Base-by-base conservation (phyloP, 1,139 yeast genomes). In the Taphrina betulina region DNA sequence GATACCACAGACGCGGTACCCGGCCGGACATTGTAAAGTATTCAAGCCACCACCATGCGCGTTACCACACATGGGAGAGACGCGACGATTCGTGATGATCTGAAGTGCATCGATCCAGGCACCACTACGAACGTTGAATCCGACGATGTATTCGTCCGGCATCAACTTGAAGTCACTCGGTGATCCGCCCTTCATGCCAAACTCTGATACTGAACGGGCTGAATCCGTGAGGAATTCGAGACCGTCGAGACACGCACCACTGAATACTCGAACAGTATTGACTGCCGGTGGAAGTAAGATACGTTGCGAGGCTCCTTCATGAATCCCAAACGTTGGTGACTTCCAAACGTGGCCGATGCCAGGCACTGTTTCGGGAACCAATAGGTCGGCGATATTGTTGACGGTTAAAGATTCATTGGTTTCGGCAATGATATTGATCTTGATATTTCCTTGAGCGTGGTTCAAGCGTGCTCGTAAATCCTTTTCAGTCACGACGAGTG, bases 21-120 rank as follows among this genome's bases (percentile, higher is more conserved):
- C 33, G 7, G 54, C 41, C 12, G 46, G 54, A 23, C 46, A 41
- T 3, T 17, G 28, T n/a, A 50, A 26, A 8, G 3, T 14, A 23
- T 50, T 40, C 4, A 12, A 19, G 10, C 22, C 16, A 0, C 53
- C 53, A 14, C 54, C 54, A 12, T 31, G 31, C 29, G 35, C 7
- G 22, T 40, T 40, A 20, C 54, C 54, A 31, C 22, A 50, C 14
- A 40, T 17, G 3, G 22, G 26, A 7, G 24, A 12, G 16, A 4
- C 14, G 33, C 68, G 60, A n/a, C 58, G 50, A 60, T 74, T 78
- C 17, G 95, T 79, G 5, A 78, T 68, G 33, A 83, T 68, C 65
- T 85, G 95, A 17, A 87, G 71, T 1, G 85, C 95, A 72, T 92
- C 97, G 14, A 92, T 74, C 96, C 97, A 92, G 1, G 78, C 82